Conservation (phyloP, 1,284 basidiomycete genomes). For the Wallemia ichthyophaga region DNA sequence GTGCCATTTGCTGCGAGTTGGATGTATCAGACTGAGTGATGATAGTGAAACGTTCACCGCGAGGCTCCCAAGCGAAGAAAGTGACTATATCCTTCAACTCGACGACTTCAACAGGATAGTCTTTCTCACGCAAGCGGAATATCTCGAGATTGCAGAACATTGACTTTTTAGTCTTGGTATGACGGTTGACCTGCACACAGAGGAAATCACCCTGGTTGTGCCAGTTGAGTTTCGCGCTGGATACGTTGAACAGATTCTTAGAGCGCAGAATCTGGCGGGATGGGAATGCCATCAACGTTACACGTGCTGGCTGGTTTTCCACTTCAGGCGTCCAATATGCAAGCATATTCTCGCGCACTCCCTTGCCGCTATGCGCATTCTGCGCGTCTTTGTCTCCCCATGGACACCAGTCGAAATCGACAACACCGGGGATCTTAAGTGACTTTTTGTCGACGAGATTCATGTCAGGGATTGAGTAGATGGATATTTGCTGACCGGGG, state of each 20-base stretch:
- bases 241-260: conserved; percentile 95
- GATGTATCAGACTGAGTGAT: conserved; percentile 31
- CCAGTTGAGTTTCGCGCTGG: conserved; percentile 94
- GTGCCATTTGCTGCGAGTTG: conserved; percentile 70
- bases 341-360: conserved; percentile 52
- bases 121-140: conserved; percentile 90
- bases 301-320: conserved; percentile 77
- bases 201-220: conserved; percentile 97
- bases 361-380: conserved; percentile 29
- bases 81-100: conserved; percentile 90
- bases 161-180: conserved; percentile 97
- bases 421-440: conserved; percentile 87
- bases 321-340: conserved; percentile 97
- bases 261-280: conserved; percentile 56
- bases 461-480: conserved; percentile 88
- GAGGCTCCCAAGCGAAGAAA: conserved; percentile 96
- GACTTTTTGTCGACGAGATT: conserved; percentile 86
- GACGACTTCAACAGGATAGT: conserved; percentile 90
- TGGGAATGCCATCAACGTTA: conserved; percentile 71
- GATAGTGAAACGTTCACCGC: conserved; percentile 81
- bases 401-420: conserved; percentile 98
- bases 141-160: conserved; percentile 97
- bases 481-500: conserved; percentile 71
- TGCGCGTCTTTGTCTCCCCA: conserved; percentile 63
- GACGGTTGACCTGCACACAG: conserved; percentile 96